Base-by-base conservation (phyloP, 208 protist genomes). In the Tritrichomonas musculus region DNA sequence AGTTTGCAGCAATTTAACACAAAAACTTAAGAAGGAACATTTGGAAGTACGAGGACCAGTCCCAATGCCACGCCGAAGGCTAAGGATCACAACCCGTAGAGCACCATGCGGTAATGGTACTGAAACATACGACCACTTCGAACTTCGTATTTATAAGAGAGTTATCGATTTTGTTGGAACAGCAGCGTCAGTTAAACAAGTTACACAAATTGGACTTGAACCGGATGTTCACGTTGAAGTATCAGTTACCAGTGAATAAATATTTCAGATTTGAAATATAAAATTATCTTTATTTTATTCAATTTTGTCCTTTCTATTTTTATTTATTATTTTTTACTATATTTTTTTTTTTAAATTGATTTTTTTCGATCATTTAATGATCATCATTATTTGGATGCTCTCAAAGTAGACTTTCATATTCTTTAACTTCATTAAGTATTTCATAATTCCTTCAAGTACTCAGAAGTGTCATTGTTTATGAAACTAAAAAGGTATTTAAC, bases 41-140 rank as follows among this genome's bases (percentile, higher is more conserved):
- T n/a, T 92, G 9, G 22, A 92, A 36, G 84, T 92, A 22, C 57
- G 49, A 22, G 84, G 84, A 17, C 49, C 84, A 92, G 27, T 69
- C 27, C 49, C 57, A 49, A 60, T 92, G 84, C 84, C 84, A 92
- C 49, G 53, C 49, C 49, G 57, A 13, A 25, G 84, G 30, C 84
- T 92, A 22, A 64, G 84, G 17, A 92, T 92, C n/a, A 92, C 84
- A 92, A 92, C 84, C 60, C 49, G 84, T 20, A 44, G 84, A 60
- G 49, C 84, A 41, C 84, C 84, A 92, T 92, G 84, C 41, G 84
- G 84, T 72, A 60, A 92, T 49, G 84, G 84, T 92, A 72, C 84
- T 49, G 57, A 92, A n/a, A 92, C 84, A 92, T 92, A 92, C 84
- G 84, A 92, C 49, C 49, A 92, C 47, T 65, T 72, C 41, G 57